Percentiles rank a stretch among this genome's conserved stretches.
phyloP scores from a whole-genome alignment of 495 filamentous ascomycete genomes.

The Polyplosphaeria fusca region DNA sequence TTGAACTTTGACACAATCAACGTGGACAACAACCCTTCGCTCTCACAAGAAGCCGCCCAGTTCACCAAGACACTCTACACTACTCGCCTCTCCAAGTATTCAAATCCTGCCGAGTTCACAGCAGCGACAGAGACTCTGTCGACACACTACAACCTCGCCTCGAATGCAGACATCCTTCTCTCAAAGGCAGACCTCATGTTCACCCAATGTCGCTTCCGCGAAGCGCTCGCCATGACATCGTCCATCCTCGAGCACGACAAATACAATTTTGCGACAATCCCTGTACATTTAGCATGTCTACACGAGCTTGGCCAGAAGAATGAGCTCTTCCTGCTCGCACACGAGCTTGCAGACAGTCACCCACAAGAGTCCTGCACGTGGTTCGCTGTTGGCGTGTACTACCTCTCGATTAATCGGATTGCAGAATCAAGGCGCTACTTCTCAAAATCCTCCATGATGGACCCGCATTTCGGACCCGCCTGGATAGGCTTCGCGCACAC shows the following conservation, averaged over 20 bases:
- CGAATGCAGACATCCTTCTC: constrained; percentile 88
- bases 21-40: constrained; percentile 52
- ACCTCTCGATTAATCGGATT: constrained; percentile 82
- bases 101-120: constrained; percentile 76
- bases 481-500: constrained; percentile 99
- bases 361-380: constrained; percentile 88
- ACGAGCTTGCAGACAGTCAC: constrained; percentile 88
- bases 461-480: constrained; percentile 94
- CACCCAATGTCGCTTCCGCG: constrained; percentile 88
- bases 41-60: constrained; percentile 75
- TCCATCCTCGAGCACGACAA: constrained; percentile 74
- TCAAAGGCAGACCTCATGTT: constrained; percentile 90
- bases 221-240: constrained; percentile 79
- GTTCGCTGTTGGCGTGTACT: constrained; percentile 93
- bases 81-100: constrained; percentile 93
- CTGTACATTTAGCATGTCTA: constrained; percentile 86
- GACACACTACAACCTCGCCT: constrained; percentile 83
- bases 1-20: constrained; percentile 84
- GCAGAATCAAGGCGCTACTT: constrained; percentile 94
- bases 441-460: constrained; percentile 93
- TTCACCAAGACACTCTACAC: constrained; percentile 98
- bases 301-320: constrained; percentile 85
- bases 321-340: constrained; percentile 85
- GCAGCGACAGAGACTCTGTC: constrained; percentile 86
- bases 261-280: constrained; percentile 86